phyloP scores from a whole-genome alignment of 1,284 basidiomycete genomes.

The Tremellales sp. region DNA sequence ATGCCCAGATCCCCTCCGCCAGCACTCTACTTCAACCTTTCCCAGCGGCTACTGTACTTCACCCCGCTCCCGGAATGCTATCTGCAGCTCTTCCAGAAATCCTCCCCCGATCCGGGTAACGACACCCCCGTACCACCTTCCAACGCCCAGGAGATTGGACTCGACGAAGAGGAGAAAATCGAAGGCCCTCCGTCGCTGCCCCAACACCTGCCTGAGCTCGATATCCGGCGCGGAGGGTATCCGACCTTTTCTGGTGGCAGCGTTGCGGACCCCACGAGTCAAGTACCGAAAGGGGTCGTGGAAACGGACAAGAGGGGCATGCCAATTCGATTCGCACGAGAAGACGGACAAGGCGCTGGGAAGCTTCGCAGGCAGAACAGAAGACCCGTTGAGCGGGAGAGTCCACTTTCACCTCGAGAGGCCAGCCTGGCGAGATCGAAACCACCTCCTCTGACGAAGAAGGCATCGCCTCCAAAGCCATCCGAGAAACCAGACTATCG shows the following conservation, averaged over 20 bases:
- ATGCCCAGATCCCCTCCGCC: constrained; percentile 26
- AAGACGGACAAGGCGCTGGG: too few relatives aligned
- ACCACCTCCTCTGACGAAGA: too few relatives aligned
- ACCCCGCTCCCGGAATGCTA: constrained; percentile 21
- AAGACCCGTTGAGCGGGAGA: too few relatives aligned
- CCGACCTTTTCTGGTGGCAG: constrained; percentile 31
- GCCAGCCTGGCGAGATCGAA: too few relatives aligned
- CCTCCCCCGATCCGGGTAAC: neutral
- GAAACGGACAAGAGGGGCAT: constrained; percentile 17
- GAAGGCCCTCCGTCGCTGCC: constrained; percentile 1
- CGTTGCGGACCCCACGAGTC: constrained; percentile 17
- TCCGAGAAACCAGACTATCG: neutral
- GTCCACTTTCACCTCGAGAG: too few relatives aligned
- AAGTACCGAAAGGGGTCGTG: constrained; percentile 26
- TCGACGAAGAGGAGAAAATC: constrained; percentile 10
- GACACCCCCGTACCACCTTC: too few relatives aligned
- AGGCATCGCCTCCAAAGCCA: neutral
- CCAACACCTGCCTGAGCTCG: constrained; percentile 10
- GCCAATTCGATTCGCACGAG: constrained; percentile 14
- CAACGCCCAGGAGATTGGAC: constrained; percentile 18
- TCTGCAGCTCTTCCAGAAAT: constrained; percentile 8
- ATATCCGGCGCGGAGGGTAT: constrained; percentile 31
- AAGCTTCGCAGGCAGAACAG: too few relatives aligned
- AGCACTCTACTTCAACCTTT: constrained; percentile 27
- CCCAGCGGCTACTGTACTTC: constrained; percentile 20